Evolutionary conservation across 176 grass and related monocot genomes (phyloP), one percentile per base, ranked within the genome.

Genomic region (Carex kokanica): DNA sequence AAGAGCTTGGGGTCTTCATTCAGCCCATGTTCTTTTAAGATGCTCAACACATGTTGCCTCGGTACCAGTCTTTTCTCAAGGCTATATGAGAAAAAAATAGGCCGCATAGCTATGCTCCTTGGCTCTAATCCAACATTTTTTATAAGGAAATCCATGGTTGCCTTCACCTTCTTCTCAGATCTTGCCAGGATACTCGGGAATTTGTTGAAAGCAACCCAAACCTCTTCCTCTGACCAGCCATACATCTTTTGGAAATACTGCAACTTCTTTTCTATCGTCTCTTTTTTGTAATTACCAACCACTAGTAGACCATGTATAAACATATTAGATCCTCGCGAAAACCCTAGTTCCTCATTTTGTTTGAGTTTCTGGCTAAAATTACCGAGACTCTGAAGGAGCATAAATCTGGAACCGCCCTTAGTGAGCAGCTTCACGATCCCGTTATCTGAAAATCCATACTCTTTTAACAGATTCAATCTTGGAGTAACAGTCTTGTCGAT

Each of bases 151-250:
- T n/a, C n/a, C n/a, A n/a, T n/a, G n/a, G n/a, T n/a, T n/a, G n/a
- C n/a, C n/a, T n/a, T n/a, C n/a, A n/a, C n/a, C n/a, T n/a, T n/a
- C n/a, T n/a, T n/a, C n/a, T n/a, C n/a, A n/a, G n/a, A 45, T 23
- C 15, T 4, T 47, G 11, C 2, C 4, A 81, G 3, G 12, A 81
- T 64, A 23, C 5, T 14, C 25, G 79, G 79, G n/a, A 36, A 81
- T 81, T 81, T 81, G 59, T 25, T 27, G 34, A 81, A 45, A 81
- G 57, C 57, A 13, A 43, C 4, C 3, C 15, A 31, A 60, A 60
- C 58, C 41, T 43, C 41, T 43, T 81, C 36, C 17, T 81, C 59
- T 25, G 79, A 81, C 79, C 36, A 81, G 23, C 57, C 57, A 65
- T 45, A 63, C 12, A 63, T 81, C 32, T 65, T 49, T 64, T 65